Conservation (phyloP, 768 basidiomycete species). For the Brasilioporus rufonigricans region DNA sequence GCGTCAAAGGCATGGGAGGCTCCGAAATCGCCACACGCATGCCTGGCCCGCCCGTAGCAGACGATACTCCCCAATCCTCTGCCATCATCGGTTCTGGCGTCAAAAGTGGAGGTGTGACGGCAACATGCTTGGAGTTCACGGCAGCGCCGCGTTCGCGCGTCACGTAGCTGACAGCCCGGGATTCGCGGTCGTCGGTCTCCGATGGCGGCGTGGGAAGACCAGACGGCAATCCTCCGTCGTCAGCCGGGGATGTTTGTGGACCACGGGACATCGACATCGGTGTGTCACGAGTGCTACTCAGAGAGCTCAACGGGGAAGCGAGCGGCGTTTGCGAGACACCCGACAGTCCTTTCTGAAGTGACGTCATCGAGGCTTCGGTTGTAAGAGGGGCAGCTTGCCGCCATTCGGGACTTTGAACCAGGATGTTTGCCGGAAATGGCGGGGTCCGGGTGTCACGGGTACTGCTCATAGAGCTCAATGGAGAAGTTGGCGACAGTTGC, state of each 20-base stretch:
- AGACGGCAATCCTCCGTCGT: not conserved
- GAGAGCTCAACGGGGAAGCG: not conserved
- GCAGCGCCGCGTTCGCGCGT: not conserved
- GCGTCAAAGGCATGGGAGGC: conserved; percentile 1
- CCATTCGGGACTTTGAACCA: not conserved
- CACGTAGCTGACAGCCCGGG: not conserved
- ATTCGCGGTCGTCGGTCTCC: not conserved
- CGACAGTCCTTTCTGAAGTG: not conserved
- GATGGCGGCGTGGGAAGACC: conserved; percentile 8
- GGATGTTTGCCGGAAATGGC: not conserved
- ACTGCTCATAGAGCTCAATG: not conserved
- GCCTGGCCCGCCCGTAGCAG: not conserved
- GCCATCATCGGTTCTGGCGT: not conserved
- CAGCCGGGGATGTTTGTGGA: not conserved
- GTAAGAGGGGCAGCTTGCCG: not conserved
- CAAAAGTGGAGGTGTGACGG: conserved; percentile 2
- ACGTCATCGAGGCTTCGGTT: not conserved
- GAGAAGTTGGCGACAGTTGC: not conserved
- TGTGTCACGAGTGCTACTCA: not conserved
- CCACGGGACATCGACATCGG: not conserved
- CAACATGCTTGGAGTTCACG: not conserved
- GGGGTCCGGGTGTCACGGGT: not conserved
- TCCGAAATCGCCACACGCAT: not conserved
- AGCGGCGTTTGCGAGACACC: not conserved
- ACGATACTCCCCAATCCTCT: not conserved